Conservation (phyloP, 371 early-diverging fungal genomes). For the Mortierella sp. region DNA sequence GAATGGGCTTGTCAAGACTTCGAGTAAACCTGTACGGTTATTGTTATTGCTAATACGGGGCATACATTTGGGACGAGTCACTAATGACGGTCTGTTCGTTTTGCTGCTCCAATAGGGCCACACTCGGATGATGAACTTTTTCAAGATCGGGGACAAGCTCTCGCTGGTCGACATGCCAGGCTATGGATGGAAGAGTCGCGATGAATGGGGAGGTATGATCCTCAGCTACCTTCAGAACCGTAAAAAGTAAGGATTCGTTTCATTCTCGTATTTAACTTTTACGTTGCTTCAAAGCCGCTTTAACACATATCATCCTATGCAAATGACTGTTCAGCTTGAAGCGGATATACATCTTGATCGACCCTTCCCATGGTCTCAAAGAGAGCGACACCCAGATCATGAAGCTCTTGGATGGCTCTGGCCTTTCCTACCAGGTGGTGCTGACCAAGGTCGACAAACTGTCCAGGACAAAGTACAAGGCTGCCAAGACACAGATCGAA, state of each 20-base stretch:
- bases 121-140: constrained; percentile 78
- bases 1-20: constrained; percentile 74
- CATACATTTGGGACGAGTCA: too few relatives aligned
- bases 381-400: constrained; percentile 70
- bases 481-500: constrained; percentile 59
- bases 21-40: constrained; percentile 77
- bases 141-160: constrained; percentile 65
- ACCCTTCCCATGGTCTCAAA: constrained; percentile 77
- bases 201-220: constrained; percentile 81
- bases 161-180: constrained; percentile 88
- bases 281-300: too few relatives aligned
- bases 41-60: too few relatives aligned
- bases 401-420: constrained; percentile 66
- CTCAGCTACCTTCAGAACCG: constrained; percentile 68
- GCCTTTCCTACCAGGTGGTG: constrained; percentile 70
- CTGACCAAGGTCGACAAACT: constrained; percentile 76
- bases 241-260: constrained; percentile 61
- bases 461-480: constrained; percentile 54
- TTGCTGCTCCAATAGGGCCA: too few relatives aligned
- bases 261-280: not conserved
- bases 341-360: constrained; percentile 73
- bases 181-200: constrained; percentile 78
- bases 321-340: constrained; percentile 60
- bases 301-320: too few relatives aligned
- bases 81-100: too few relatives aligned